Conservation (phyloP, 2,329 filamentous ascomycete species). For the Calonectria pteridis region DNA sequence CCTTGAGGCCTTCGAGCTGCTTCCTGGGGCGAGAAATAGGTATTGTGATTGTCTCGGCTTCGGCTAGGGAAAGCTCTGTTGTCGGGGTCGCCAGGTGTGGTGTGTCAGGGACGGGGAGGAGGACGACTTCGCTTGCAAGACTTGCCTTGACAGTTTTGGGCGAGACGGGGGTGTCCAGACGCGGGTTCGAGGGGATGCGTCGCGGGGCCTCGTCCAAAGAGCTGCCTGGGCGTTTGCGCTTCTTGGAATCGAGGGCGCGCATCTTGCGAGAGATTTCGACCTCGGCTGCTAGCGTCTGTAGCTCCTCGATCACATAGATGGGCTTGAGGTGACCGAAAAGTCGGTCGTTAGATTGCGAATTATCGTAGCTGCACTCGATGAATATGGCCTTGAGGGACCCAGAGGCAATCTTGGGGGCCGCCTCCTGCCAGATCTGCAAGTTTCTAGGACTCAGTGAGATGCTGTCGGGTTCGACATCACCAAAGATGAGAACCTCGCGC, state of each 20-base stretch:
- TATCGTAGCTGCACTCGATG: conserved; percentile 95
- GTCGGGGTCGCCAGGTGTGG: conserved; percentile 63
- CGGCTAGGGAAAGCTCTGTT: conserved; percentile 58
- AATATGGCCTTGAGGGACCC: conserved; percentile 85
- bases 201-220: conserved; percentile 38
- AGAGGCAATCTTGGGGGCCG: conserved; percentile 83
- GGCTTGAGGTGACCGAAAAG: conserved; percentile 93
- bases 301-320: conserved; percentile 82
- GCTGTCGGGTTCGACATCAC: conserved; percentile 93
- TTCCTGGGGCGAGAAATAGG: conserved; percentile 39
- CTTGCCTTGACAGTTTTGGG: conserved; percentile 59
- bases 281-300: conserved; percentile 77
- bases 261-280: conserved; percentile 67
- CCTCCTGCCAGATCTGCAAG: conserved; percentile 85
- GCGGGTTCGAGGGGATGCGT: conserved; percentile 38
- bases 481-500: conserved; percentile 90
- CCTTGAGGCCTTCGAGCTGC: conserved; percentile 78
- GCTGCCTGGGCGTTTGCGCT: conserved; percentile 71
- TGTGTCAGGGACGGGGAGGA: conserved; percentile 46
- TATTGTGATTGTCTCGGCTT: conserved; percentile 47
- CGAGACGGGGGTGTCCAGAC: conserved; percentile 63
- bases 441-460: conserved; percentile 87
- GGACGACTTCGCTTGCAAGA: conserved; percentile 28
- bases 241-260: conserved; percentile 61
- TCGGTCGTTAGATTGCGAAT: conserved; percentile 80